Percentiles rank a stretch among this genome's conserved stretches.
These are phyloP conservation scores for Colletotrichum endophyticum DNA, from an alignment of 2,329 filamentous ascomycete genomes.

Conservation along the genomic window DNA sequence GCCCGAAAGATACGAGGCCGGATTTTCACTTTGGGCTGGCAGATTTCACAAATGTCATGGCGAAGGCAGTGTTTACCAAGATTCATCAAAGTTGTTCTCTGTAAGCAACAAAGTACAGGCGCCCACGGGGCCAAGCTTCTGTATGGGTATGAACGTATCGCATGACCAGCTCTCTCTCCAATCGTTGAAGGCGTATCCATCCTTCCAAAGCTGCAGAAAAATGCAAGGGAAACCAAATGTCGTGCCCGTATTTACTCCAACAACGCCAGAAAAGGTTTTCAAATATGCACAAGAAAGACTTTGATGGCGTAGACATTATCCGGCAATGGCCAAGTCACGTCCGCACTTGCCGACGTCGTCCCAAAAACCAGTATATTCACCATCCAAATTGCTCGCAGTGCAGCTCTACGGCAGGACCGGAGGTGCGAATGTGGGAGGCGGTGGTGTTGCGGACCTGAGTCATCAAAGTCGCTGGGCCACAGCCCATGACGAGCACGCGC, in stretches of 20 bases:
- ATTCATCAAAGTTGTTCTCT: not conserved
- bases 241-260: slow-evolving; percentile 6
- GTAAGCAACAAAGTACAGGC: not conserved
- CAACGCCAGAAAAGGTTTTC: not conserved
- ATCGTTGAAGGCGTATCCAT: not conserved
- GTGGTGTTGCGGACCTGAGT: slow-evolving; percentile 44
- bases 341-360: not conserved
- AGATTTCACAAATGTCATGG: not conserved
- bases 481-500: slow-evolving; percentile 48
- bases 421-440: slow-evolving; percentile 39
- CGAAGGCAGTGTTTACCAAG: not conserved
- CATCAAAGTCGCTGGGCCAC: slow-evolving; percentile 50
- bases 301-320: not conserved
- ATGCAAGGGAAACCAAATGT: not conserved
- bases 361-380: slow-evolving; percentile 26
- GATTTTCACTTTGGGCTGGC: not conserved
- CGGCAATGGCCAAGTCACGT: not conserved
- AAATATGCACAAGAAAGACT: slow-evolving; percentile 2
- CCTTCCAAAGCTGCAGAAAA: not conserved
- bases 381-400: slow-evolving; percentile 55
- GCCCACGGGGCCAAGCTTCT: not conserved
- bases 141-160: slow-evolving; percentile 3
- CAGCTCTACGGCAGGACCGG: slow-evolving; percentile 50
- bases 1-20: not conserved
- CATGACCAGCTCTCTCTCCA: not conserved